phyloP scores from a whole-genome alignment of 441 rosid genomes.

The Gossypium lobatum region DNA sequence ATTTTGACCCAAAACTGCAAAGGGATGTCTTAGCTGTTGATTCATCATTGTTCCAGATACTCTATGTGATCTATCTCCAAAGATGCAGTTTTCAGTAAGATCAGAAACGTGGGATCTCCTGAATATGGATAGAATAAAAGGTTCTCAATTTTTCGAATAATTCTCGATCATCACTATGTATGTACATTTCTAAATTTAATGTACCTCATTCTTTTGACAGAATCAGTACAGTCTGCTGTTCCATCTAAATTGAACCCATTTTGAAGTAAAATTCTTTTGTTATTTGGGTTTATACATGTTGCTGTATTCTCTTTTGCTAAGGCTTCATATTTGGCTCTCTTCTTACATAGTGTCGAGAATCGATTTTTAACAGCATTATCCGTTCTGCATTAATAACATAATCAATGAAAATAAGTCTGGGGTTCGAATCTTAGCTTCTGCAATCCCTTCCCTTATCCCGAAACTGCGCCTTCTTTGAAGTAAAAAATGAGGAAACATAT shows the following conservation, averaged over 20 bases:
- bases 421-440: not conserved
- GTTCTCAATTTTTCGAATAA: not conserved
- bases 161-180: not conserved
- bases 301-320: conserved; percentile 70
- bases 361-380: conserved; percentile 99
- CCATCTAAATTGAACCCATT: conserved; percentile 37
- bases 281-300: conserved; percentile 50
- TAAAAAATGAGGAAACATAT: not conserved
- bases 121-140: conserved; percentile 14
- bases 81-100: conserved; percentile 34
- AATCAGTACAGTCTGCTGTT: conserved; percentile 33
- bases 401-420: not conserved
- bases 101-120: conserved; percentile 69
- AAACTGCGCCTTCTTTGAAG: too few relatives aligned
- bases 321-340: conserved; percentile 93
- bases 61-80: conserved; percentile 50
- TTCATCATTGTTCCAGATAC: conserved; percentile 31
- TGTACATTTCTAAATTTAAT: not conserved
- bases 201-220: conserved; percentile 68
- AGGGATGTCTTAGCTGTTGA: conserved; percentile 62
- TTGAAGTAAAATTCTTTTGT: conserved; percentile 56
- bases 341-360: conserved; percentile 91
- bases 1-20: conserved; percentile 57
- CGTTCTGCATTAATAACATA: conserved; percentile 48
- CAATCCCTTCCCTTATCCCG: not conserved